Conservation (phyloP, 176 grass and related monocot genomes). For the Musa troglodytarum region DNA sequence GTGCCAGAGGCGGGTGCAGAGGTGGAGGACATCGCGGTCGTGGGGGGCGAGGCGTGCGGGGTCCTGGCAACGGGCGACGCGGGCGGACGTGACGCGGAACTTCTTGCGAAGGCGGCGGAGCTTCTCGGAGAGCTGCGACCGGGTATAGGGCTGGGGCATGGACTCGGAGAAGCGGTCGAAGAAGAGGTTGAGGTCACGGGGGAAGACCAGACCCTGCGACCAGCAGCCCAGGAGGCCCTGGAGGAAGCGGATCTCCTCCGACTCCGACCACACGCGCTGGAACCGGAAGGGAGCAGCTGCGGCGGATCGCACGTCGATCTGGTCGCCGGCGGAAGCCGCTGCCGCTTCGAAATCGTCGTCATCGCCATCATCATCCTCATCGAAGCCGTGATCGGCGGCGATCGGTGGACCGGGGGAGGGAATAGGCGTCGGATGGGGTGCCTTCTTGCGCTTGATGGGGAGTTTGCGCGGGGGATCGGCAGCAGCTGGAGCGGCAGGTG, state of each 20-base stretch:
- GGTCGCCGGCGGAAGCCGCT: not conserved
- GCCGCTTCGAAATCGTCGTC: not conserved
- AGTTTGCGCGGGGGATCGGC: slow-evolving; percentile 56
- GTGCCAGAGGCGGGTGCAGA: slow-evolving; percentile 89
- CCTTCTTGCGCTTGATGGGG: slow-evolving; percentile 90
- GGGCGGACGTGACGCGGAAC: slow-evolving; percentile 36
- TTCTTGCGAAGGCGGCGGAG: slow-evolving; percentile 84
- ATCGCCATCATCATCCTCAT: slow-evolving; percentile 1
- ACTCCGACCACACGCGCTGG: slow-evolving; percentile 74
- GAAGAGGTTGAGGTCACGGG: slow-evolving; percentile 88
- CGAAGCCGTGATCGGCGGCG: slow-evolving; percentile 16
- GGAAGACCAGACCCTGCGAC: slow-evolving; percentile 28
- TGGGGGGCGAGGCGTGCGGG: slow-evolving; percentile 77
- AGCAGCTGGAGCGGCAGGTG: too few relatives aligned
- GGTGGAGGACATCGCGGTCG: slow-evolving; percentile 89
- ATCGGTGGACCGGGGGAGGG: slow-evolving; percentile 17
- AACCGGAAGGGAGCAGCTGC: slow-evolving; percentile 36
- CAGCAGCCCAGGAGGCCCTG: slow-evolving; percentile 69
- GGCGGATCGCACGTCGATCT: not conserved
- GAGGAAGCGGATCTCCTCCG: slow-evolving; percentile 40
- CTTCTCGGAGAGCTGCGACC: slow-evolving; percentile 94
- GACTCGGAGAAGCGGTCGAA: slow-evolving; percentile 93
- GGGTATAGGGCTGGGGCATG: slow-evolving; percentile 56
- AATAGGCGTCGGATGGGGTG: slow-evolving; percentile 2
- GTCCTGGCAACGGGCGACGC: slow-evolving; percentile 57